Conservation (phyloP, 108 stramenopile species). For the Stephanodiscus minutulus region DNA sequence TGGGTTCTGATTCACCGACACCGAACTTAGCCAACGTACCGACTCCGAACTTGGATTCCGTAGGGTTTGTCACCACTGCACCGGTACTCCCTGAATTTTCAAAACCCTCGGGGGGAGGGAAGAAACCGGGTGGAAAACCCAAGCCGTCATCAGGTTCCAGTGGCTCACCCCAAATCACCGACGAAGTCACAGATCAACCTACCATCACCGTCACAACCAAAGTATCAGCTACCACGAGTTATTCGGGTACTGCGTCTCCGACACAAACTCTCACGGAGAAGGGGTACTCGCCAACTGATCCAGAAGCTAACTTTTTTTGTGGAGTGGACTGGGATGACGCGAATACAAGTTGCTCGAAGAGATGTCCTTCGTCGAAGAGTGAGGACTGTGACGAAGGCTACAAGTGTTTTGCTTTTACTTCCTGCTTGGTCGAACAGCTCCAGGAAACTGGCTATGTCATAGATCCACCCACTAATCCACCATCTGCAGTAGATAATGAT, state of each 20-base stretch:
- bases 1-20: too few species aligned
- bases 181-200: slow-evolving; percentile 1
- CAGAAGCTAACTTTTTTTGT: slow-evolving; percentile 39
- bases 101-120: slow-evolving; percentile 38
- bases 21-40: not conserved
- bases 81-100: slow-evolving; percentile 5
- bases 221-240: not conserved
- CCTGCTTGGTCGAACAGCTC: slow-evolving; percentile 9
- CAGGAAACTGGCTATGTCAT: not conserved
- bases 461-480: not conserved
- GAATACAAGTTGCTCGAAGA: slow-evolving; percentile 27
- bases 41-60: not conserved
- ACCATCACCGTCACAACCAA: slow-evolving; percentile 4
- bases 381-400: slow-evolving; percentile 41
- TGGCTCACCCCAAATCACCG: not conserved
- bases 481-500: too few species aligned
- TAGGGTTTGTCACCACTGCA: slow-evolving; percentile 7
- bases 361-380: slow-evolving; percentile 42
- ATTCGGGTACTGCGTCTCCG: slow-evolving; percentile 4
- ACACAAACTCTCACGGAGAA: slow-evolving; percentile 17
- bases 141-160: slow-evolving; percentile 11
- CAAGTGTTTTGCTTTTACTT: slow-evolving; percentile 44
- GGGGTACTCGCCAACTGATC: slow-evolving; percentile 29
- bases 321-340: slow-evolving; percentile 44
- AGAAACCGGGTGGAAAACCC: slow-evolving; percentile 32